Evolutionary conservation across 129 eudicot genomes (phyloP), one percentile per base, ranked within the genome.

Genomic region (Solidago caesia): DNA sequence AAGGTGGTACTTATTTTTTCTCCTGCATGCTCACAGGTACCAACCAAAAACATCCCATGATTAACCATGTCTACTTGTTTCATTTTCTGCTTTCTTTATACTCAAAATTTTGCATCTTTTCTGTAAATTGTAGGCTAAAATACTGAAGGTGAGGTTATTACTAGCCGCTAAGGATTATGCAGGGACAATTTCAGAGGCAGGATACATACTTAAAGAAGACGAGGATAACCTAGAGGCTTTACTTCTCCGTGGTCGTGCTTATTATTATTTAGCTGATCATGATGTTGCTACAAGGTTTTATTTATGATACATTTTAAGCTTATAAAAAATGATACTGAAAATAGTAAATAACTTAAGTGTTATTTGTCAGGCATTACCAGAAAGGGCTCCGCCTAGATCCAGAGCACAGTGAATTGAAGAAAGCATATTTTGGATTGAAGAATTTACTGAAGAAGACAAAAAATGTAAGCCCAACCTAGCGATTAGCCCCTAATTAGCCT

Each of bases 341-440:
- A 25, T 60, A 46, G n/a, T n/a, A 41, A 63, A 14, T 33, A 65
- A 26, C 15, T 59, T 46, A 10, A 4, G 9, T 63, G 13, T 44
- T 14, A 33, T 67, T 76, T 68, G n/a, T 68, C 89, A 94, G 98
- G 87, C 98, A 94, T 84, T 94, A 85, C 77, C 98, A 94, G 70
- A 90, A 88, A 84, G 98, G 98, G 71, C 97, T 94, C 73, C 97
- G 98, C 39, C 77, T 79, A 47, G 98, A 94, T 73, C 98, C 98
- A 53, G 98, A 94, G 86, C 98, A 94, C 58, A 67, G 88, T 76
- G 98, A 88, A 76, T 69, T 94, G 79, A 94, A 94, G 86, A 94
- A 89, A 82, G 89, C 96, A 55, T 94, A 87, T 84, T 94, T 90
- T 70, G 96, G 88, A 70, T 71, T 94, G 81, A 94, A 94, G 66